These are phyloP conservation scores for Diutina scorzettiae DNA, from an alignment of 1,139 yeast genomes.

Conservation along the genomic window DNA sequence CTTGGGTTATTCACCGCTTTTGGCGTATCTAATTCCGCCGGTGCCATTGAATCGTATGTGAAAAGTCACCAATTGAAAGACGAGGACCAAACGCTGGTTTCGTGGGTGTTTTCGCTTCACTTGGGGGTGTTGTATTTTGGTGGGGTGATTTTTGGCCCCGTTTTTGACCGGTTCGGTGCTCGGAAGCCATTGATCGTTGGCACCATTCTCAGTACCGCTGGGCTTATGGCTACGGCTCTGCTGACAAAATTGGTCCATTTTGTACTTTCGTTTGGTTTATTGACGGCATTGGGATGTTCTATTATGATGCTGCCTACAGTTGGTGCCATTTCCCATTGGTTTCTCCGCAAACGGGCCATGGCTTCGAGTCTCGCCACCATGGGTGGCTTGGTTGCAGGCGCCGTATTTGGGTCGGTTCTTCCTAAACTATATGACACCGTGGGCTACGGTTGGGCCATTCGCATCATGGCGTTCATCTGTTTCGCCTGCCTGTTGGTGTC, in stretches of 20 bases:
- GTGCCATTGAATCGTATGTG: slow-evolving; percentile 10
- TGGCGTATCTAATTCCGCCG: slow-evolving; percentile 10
- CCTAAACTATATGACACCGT: slow-evolving; percentile 30
- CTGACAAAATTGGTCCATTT: slow-evolving; percentile 45
- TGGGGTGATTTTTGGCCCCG: slow-evolving; percentile 49
- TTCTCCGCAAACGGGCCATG: slow-evolving; percentile 38
- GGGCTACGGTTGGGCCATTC: slow-evolving; percentile 54
- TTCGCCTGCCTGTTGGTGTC: slow-evolving; percentile 21
- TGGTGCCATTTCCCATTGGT: slow-evolving; percentile 55
- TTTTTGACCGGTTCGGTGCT: slow-evolving; percentile 49
- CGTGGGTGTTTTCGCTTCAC: slow-evolving; percentile 56
- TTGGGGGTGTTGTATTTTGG: slow-evolving; percentile 45
- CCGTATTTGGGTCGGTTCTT: slow-evolving; percentile 44
- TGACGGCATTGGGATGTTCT: slow-evolving; percentile 47
- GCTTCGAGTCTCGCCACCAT: slow-evolving; percentile 47
- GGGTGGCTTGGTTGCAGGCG: slow-evolving; percentile 57
- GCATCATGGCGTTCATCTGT: slow-evolving; percentile 41
- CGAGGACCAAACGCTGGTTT: slow-evolving; percentile 12
- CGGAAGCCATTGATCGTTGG: slow-evolving; percentile 34
- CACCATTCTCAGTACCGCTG: slow-evolving; percentile 30
- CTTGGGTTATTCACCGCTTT: slow-evolving; percentile 5
- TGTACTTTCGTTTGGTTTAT: slow-evolving; percentile 42
- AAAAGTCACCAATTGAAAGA: slow-evolving; percentile 8
- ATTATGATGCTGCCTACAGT: slow-evolving; percentile 47
- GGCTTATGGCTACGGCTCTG: slow-evolving; percentile 44